Percentiles rank a stretch among this genome's conserved stretches.
These are phyloP conservation scores for Lophiotrema nucula DNA, from an alignment of 495 filamentous ascomycete genomes.

Conservation along the genomic window DNA sequence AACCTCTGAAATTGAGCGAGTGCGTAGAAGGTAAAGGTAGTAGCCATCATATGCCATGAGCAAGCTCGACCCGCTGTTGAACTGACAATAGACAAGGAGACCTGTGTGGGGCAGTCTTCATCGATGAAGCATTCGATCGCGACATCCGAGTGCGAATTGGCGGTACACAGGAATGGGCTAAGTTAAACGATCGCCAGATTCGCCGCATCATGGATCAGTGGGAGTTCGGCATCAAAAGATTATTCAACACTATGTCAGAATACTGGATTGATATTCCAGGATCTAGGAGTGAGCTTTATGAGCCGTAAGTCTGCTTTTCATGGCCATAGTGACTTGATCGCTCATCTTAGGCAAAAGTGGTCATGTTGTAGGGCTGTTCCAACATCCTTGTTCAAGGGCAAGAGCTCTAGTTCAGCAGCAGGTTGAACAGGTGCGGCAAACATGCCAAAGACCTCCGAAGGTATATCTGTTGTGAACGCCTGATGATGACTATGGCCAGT, in stretches of 20 bases:
- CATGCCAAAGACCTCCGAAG: neutral
- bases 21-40: neutral
- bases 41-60: too few relatives aligned
- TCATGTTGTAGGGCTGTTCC: neutral
- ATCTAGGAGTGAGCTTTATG: neutral
- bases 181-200: neutral
- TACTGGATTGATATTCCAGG: too few relatives aligned
- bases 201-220: neutral
- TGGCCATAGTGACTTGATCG: neutral
- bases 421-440: neutral
- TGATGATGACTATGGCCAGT: neutral
- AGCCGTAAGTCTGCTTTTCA: too few relatives aligned
- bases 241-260: neutral
- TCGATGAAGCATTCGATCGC: constrained; percentile 1
- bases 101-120: neutral
- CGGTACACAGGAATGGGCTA: neutral
- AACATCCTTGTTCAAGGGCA: neutral
- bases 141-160: neutral
- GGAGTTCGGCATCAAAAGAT: neutral
- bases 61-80: too few relatives aligned
- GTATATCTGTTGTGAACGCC: too few relatives aligned
- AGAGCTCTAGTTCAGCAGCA: neutral
- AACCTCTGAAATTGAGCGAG: neutral
- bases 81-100: too few relatives aligned
- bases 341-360: neutral